Conservation (phyloP, 2,329 filamentous ascomycete species). For the Emericellopsis atlantica region DNA sequence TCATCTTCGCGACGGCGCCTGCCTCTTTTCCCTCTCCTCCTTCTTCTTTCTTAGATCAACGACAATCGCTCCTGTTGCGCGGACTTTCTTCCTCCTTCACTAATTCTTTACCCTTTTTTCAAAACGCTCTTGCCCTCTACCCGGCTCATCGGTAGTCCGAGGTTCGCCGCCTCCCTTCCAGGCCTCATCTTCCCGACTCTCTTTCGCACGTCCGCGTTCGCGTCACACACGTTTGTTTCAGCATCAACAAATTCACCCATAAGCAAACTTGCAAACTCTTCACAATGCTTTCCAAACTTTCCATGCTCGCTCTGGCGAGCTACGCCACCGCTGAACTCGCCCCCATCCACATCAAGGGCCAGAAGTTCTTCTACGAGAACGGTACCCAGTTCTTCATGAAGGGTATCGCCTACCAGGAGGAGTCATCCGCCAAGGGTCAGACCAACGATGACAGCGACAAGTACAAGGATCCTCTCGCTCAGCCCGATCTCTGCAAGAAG, state of each 20-base stretch:
- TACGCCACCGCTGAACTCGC: constrained; percentile 31
- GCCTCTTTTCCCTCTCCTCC: constrained; percentile 2
- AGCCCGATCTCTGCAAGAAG: constrained; percentile 59
- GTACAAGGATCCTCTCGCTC: constrained; percentile 76
- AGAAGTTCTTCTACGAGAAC: constrained; percentile 83
- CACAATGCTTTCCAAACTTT: constrained; percentile 13
- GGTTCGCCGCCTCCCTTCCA: constrained; percentile 2
- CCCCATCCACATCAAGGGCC: constrained; percentile 60
- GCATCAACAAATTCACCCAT: constrained; percentile 1
- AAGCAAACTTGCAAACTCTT: not conserved
- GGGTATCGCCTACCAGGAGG: constrained; percentile 91
- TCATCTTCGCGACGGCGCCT: no score
- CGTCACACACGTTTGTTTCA: constrained; percentile 1
- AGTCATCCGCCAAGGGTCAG: constrained; percentile 43
- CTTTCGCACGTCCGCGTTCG: not conserved
- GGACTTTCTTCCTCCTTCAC: constrained; percentile 2
- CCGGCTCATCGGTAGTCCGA: constrained; percentile 4
- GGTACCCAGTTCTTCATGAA: constrained; percentile 63
- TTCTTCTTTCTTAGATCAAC: constrained; percentile 1
- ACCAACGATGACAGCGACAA: constrained; percentile 24
- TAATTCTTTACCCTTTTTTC: constrained; percentile 1
- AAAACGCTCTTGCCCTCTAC: constrained; percentile 3
- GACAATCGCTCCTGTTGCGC: constrained; percentile 3
- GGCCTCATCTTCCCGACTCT: constrained; percentile 1
- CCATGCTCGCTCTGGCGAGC: constrained; percentile 27